phyloP scores from a whole-genome alignment of 2,329 filamentous ascomycete species.

The Cladosporium sp. region DNA sequence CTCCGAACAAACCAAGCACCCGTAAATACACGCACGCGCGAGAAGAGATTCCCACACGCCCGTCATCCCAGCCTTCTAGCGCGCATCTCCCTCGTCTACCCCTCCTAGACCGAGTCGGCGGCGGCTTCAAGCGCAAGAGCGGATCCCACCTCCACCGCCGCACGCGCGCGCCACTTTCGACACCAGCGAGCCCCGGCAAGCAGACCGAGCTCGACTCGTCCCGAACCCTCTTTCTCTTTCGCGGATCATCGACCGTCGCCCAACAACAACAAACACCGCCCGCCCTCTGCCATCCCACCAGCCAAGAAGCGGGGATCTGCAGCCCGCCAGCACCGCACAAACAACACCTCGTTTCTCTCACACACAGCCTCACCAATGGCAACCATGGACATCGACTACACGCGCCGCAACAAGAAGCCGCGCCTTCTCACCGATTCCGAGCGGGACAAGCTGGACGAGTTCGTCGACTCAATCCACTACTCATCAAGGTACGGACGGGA shows the following conservation, averaged over 20 bases:
- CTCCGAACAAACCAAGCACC: not conserved
- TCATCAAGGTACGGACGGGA: slow-evolving; percentile 64
- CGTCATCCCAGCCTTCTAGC: too few species aligned
- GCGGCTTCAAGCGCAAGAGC: slow-evolving; percentile 3
- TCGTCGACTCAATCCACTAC: slow-evolving; percentile 90
- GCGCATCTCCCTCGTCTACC: not conserved
- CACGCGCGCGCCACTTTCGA: not conserved
- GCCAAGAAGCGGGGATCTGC: not conserved
- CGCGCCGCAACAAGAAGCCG: slow-evolving; percentile 79
- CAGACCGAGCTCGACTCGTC: not conserved
- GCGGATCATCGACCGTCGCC: not conserved
- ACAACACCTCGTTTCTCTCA: not conserved
- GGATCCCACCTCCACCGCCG: not conserved
- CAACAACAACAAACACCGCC: not conserved
- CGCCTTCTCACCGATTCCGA: slow-evolving; percentile 75
- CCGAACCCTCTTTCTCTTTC: slow-evolving; percentile 4
- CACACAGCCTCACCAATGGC: slow-evolving; percentile 1
- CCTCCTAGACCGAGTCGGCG: slow-evolving; percentile 1
- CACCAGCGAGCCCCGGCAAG: not conserved
- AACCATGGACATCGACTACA: slow-evolving; percentile 64
- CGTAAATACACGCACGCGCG: not conserved
- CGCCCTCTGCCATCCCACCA: not conserved
- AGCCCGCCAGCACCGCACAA: not conserved
- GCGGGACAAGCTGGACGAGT: slow-evolving; percentile 80
- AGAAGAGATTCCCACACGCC: not conserved